These are phyloP conservation scores for Triangularia verruculosa DNA, from an alignment of 2,329 filamentous ascomycete species.

Conservation along the genomic window DNA sequence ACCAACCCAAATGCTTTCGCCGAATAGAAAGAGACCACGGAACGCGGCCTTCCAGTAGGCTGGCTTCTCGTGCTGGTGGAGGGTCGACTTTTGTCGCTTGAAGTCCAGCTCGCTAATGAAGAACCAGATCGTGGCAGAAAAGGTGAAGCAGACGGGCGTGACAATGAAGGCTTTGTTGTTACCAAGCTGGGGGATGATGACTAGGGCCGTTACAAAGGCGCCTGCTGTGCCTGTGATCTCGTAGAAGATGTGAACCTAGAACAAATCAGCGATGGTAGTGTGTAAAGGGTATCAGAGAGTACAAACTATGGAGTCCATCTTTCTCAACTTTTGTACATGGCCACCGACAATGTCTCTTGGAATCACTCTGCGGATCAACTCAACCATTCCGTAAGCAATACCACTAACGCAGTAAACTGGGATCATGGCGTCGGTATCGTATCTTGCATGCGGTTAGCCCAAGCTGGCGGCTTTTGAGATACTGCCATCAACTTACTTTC, in stretches of 20 bases:
- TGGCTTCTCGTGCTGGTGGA: slow-evolving; percentile 18
- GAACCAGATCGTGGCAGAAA: slow-evolving; percentile 43
- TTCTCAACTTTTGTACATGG: slow-evolving; percentile 47
- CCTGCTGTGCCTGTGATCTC: slow-evolving; percentile 47
- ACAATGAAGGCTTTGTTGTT: slow-evolving; percentile 52
- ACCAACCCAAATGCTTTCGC: slow-evolving; percentile 45
- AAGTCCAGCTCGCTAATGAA: slow-evolving; percentile 43
- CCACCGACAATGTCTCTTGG: slow-evolving; percentile 51
- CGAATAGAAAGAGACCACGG: slow-evolving; percentile 42
- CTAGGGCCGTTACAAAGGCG: slow-evolving; percentile 47
- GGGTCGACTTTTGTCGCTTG: slow-evolving; percentile 26
- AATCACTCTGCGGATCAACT: slow-evolving; percentile 49
- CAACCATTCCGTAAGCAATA: slow-evolving; percentile 47
- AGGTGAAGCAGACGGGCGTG: slow-evolving; percentile 46
- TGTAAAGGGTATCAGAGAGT: neutral
- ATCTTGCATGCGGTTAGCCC: slow-evolving; percentile 25
- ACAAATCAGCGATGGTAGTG: slow-evolving; percentile 4
- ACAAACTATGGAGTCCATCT: slow-evolving; percentile 40
- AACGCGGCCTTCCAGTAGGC: slow-evolving; percentile 38
- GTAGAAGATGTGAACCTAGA: slow-evolving; percentile 43
- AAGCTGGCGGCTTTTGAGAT: neutral
- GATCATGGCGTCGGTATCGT: slow-evolving; percentile 48
- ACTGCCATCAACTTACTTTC: slow-evolving; percentile 21
- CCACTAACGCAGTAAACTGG: slow-evolving; percentile 45
- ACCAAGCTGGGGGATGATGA: slow-evolving; percentile 47